Evolutionary conservation across 164 flowering plant species (phyloP), one percentile per base, ranked within the genome.

Genomic region (Sextonia rubra): DNA sequence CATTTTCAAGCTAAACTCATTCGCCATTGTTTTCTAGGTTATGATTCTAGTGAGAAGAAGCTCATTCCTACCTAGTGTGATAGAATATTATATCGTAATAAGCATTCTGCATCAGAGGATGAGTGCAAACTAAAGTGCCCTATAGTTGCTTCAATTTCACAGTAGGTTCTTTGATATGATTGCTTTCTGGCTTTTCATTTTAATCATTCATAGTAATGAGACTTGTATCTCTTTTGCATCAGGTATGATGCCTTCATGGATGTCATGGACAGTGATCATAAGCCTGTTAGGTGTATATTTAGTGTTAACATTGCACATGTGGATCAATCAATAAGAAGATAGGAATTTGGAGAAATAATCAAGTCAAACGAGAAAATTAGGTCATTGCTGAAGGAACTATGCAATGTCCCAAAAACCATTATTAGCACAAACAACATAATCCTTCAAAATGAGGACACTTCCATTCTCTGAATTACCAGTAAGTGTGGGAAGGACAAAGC

Each of bases 41-140:
- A 96, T 86, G 99, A 96, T 83, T 92, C 97, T 20, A 93, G 99
- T 60, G 99, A 96, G 85, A 96, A 96, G 84, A 96, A 96, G 85
- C 91, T 98, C 4, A 92, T 93, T 81, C 99, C 99, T 73, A 98
- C 99, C 37, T 96, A 98, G 99, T 96, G 99, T 77, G 99, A 96
- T 77, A 85, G 98, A 75, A 83, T 96, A 66, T 70, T 96, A 69
- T 96, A 84, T 75, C 98, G 99, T 26, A 98, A 96, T 77, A 91
- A 67, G 68, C 90, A 92, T 22, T 70, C 88, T 18, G 60, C 82
- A 67, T 55, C 86, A 64, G 84, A n/a, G 2, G 74, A 88, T 11
- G 90, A 87, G 23, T 91, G 98, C 86, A 83, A 86, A 75, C 83
- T 96, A 71, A 86, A 85, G 58, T 96, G 98, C 76, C 99, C 99